Percentiles rank a stretch among this genome's conserved stretches.
Evolutionary conservation across 768 basidiomycete species (phyloP).

Genomic region (Hypsizygus marmoreus): DNA sequence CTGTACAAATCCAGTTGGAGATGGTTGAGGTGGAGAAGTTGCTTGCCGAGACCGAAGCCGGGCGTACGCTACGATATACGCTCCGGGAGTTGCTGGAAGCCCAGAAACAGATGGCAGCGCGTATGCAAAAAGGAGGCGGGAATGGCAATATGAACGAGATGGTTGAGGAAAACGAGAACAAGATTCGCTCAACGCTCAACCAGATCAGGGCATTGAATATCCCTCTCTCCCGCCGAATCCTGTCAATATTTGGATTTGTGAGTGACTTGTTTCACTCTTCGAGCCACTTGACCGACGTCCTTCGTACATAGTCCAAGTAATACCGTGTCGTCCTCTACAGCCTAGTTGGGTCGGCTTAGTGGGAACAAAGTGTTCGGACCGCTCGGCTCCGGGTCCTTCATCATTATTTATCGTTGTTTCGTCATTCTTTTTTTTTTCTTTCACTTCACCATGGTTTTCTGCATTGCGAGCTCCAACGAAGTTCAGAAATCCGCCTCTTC

Average conservation of each 20-base stretch:
- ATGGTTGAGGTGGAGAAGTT: conserved; percentile 21
- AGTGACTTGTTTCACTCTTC: conserved; percentile 4
- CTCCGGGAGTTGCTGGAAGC: conserved; percentile 16
- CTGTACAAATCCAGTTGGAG: conserved; percentile 25
- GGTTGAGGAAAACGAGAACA: conserved; percentile 14
- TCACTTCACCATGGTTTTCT: too few species aligned
- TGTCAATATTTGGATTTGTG: conserved; percentile 9
- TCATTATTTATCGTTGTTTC: too few species aligned
- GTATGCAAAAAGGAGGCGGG: conserved; percentile 9
- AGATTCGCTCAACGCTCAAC: conserved; percentile 19
- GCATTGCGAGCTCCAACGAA: too few species aligned
- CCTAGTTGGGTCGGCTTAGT: too few species aligned
- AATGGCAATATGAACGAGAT: conserved; percentile 14
- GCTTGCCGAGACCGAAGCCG: conserved; percentile 26
- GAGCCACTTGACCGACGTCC: too few species aligned
- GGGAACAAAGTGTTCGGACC: too few species aligned
- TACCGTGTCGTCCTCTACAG: too few species aligned
- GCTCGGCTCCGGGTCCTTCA: too few species aligned
- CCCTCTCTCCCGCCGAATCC: conserved; percentile 6
- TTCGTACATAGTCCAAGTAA: too few species aligned
- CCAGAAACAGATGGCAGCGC: conserved; percentile 7
- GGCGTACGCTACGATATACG: conserved; percentile 16
- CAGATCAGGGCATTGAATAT: conserved; percentile 15
- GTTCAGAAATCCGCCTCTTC: too few species aligned
- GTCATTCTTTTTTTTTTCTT: too few species aligned